Percentiles rank a stretch among this genome's conserved stretches.
These are phyloP conservation scores for Pilatotrama ljubarskyi DNA, from an alignment of 768 basidiomycete genomes.

Conservation along the genomic window DNA sequence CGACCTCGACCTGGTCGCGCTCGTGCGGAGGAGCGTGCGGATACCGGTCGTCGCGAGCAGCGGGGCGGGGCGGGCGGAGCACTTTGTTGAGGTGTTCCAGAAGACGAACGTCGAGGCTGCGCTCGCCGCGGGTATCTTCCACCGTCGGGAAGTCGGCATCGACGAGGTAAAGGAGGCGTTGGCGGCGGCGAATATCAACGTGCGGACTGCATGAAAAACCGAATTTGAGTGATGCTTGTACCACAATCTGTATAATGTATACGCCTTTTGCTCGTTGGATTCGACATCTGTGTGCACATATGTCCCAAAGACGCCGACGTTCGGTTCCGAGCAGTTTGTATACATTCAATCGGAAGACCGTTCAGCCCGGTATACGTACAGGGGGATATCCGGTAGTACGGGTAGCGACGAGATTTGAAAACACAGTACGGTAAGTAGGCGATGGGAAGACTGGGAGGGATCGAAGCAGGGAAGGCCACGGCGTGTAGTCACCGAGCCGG, in stretches of 20 bases:
- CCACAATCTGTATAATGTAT: neutral
- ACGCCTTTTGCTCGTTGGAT: neutral
- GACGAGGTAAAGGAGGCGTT: conserved; percentile 72
- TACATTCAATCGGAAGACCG: neutral
- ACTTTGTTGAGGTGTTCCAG: conserved; percentile 88
- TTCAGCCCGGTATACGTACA: conserved; percentile 19
- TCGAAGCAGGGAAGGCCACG: neutral
- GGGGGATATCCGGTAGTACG: conserved; percentile 4
- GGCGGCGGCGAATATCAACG: conserved; percentile 48
- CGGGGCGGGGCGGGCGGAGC: conserved; percentile 79
- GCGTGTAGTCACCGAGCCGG: neutral
- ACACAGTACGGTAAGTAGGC: conserved; percentile 18
- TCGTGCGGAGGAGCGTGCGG: conserved; percentile 73
- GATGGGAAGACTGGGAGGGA: neutral
- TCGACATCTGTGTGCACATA: neutral
- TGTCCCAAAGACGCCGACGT: too few species aligned
- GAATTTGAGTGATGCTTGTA: neutral
- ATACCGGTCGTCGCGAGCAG: conserved; percentile 96
- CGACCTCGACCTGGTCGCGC: conserved; percentile 77
- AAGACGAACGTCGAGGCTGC: conserved; percentile 85
- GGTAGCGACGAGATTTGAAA: neutral
- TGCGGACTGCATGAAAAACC: conserved; percentile 32
- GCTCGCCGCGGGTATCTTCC: conserved; percentile 96
- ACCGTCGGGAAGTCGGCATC: conserved; percentile 85
- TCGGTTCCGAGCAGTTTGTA: conserved; percentile 1